Evolutionary conservation across 2,329 filamentous ascomycete genomes (phyloP).

Genomic region (Pseudogymnoascus sp.): DNA sequence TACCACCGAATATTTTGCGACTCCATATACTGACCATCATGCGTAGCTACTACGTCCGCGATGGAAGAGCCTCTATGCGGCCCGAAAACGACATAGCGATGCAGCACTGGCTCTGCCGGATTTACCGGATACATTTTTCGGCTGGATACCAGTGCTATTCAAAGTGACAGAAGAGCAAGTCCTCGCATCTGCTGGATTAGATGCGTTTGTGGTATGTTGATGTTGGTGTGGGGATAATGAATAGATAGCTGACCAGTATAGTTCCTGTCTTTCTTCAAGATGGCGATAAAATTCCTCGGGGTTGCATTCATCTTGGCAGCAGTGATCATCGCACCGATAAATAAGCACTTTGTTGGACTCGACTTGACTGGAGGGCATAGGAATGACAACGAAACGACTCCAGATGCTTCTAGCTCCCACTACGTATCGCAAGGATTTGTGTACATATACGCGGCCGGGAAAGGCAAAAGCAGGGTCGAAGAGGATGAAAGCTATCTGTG

Average conservation of each 20-base stretch:
- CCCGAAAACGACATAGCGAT: slow-evolving; percentile 68
- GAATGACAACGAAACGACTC: neutral
- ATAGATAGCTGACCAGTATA: slow-evolving; percentile 25
- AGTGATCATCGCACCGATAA: slow-evolving; percentile 76
- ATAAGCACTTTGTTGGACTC: slow-evolving; percentile 51
- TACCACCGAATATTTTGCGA: neutral
- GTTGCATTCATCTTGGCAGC: slow-evolving; percentile 75
- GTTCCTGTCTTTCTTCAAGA: slow-evolving; percentile 93
- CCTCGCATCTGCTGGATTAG: slow-evolving; percentile 78
- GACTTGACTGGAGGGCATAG: slow-evolving; percentile 2
- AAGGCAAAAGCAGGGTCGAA: slow-evolving; percentile 13
- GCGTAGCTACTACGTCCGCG: slow-evolving; percentile 72
- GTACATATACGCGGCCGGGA: slow-evolving; percentile 13
- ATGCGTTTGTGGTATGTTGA: slow-evolving; percentile 74
- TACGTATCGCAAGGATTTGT: slow-evolving; percentile 1
- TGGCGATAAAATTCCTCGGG: slow-evolving; percentile 76
- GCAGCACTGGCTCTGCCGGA: slow-evolving; percentile 55
- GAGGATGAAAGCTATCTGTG: slow-evolving; percentile 54
- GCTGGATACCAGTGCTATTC: slow-evolving; percentile 86
- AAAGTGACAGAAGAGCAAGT: slow-evolving; percentile 82
- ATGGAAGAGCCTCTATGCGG: slow-evolving; percentile 87
- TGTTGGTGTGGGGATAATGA: neutral
- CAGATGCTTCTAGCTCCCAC: neutral
- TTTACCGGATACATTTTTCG: slow-evolving; percentile 76
- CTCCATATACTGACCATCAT: slow-evolving; percentile 20